Evolutionary conservation across 2,329 filamentous ascomycete species (phyloP), one percentile per base, ranked within the genome.

Genomic region (Trichoderma hamatum): DNA sequence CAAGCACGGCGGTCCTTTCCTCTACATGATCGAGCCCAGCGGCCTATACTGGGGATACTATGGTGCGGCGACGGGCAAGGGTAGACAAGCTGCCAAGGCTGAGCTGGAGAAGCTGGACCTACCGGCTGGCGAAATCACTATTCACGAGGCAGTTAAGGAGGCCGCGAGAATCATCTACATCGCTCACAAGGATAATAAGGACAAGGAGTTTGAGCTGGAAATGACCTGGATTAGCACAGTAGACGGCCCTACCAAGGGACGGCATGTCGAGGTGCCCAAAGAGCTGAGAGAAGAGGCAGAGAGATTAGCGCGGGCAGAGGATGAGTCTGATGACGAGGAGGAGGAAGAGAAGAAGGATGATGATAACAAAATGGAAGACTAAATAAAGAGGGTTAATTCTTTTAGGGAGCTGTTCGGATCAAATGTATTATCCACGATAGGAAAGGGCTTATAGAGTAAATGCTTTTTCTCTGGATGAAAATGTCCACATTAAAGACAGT

Each of bases 1-100:
- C 76, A 90, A 89, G 76, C 89, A 94, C 79, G 96, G 96, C 74
- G 96, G 95, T 1, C 96, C 96, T 26, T 94, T 90, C 72, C 88
- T 99, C 71, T 99, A 97, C 87, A 99, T 99, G 96, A 95, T 99
- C 75, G 96, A 99, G 85, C 96, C 96, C 52, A 97, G 94, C 77
- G 96, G 96, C 68, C 83, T 95, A 74, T 98, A 97, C 86, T 99
- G 96, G 96, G 96, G 96, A 70, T 99, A 99, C 86, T 97, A 97
- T 81, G 96, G 96, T 75, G 96, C 96, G 49, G 96, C 96, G 61
- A 97, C 96, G 16, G 96, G 96, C 78, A 99, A 99, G 83, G 96
- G 96, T 72, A 88, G 96, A 75, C 96, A 99, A 84, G 91, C 94
- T 65, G 96, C 96, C 78, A 99, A 99, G 86, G 94, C 95, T 10